Base-by-base conservation (phyloP, 139 green algal species). In the Zygnema cylindricum region DNA sequence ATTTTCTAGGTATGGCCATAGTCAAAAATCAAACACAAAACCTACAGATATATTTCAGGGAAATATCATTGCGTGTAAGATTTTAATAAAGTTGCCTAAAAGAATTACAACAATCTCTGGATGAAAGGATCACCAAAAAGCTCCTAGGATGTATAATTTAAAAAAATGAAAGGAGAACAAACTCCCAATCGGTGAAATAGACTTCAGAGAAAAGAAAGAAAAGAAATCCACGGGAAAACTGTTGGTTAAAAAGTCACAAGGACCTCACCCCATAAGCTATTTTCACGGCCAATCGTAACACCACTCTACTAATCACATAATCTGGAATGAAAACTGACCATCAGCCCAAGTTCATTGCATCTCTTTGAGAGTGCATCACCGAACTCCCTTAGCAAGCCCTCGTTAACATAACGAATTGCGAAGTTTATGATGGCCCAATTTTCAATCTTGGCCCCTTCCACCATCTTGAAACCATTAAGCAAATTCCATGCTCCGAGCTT, bases 321-420 rank as follows among this genome's bases (percentile, higher is more conserved):
- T 63, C 16, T 25, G 43, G 43, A 16, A 11, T 42, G 7, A 41
- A 11, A 11, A 43, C 11, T 55, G 42, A 79, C 71, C 36, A 79
- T 42, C 7, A 79, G 3, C 71, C 38, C 71, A 79, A 79, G 71
- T 42, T 79, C 7, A 16, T 79, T 42, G 36, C 36, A 79, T 79
- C 43, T 43, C 7, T 42, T 79, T 16, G 43, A 7, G 7, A 43
- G 71, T 16, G 7, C 36, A 7, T 38, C 11, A 25, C 38, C 71
- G 43, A 79, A 63, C 7, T 16, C 7, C 49, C 49, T 63, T 63
- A 63, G 16, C 7, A 16, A 38, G 7, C 43, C 36, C 7, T 38
- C 42, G 36, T 79, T 79, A 11, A 55, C 71, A 79, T 42, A 38
- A 30, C 11, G 36, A 55, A 16, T 7, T 42, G 36, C 3, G 43